These are phyloP conservation scores for Daldinia eschscholtzii DNA, from an alignment of 2,329 filamentous ascomycete genomes.

Conservation along the genomic window DNA sequence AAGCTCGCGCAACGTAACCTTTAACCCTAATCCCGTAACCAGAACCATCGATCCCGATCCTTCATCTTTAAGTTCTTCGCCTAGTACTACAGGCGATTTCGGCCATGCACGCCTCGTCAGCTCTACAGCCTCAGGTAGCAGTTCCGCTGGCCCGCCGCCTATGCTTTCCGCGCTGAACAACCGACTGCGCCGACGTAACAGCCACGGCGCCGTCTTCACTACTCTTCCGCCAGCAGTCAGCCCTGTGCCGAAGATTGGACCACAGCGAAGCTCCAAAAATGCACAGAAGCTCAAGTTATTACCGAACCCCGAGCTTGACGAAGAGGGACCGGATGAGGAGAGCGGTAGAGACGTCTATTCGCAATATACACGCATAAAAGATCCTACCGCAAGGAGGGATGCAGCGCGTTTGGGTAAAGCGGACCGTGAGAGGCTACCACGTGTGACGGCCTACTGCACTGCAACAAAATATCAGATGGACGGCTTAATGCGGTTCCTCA, in stretches of 20 bases:
- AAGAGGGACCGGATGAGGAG: slow-evolving; percentile 80
- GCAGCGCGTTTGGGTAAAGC: slow-evolving; percentile 93
- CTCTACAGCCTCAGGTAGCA: slow-evolving; percentile 48
- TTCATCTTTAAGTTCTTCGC: slow-evolving; percentile 50
- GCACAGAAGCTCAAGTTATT: slow-evolving; percentile 98
- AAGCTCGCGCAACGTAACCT: slow-evolving; percentile 76
- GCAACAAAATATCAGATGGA: slow-evolving; percentile 93
- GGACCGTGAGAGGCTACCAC: slow-evolving; percentile 85
- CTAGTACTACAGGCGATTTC: slow-evolving; percentile 52
- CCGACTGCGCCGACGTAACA: slow-evolving; percentile 88
- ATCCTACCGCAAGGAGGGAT: slow-evolving; percentile 91
- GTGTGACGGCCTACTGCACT: slow-evolving; percentile 97
- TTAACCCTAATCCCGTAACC: slow-evolving; percentile 77
- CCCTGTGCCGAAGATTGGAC: slow-evolving; percentile 79
- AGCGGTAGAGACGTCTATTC: slow-evolving; percentile 96
- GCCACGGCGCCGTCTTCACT: slow-evolving; percentile 73
- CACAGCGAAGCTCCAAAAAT: slow-evolving; percentile 93
- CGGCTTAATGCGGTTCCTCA: slow-evolving; percentile 88
- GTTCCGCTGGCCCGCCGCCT: slow-evolving; percentile 59
- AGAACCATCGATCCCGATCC: slow-evolving; percentile 69
- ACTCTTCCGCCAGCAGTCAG: slow-evolving; percentile 55
- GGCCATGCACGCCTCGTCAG: slow-evolving; percentile 51
- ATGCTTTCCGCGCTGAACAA: slow-evolving; percentile 86
- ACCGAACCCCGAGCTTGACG: slow-evolving; percentile 86
- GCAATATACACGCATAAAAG: slow-evolving; percentile 97